These are phyloP conservation scores for Candida tetrigidarum DNA, from an alignment of 1,139 yeast species.

Conservation along the genomic window DNA sequence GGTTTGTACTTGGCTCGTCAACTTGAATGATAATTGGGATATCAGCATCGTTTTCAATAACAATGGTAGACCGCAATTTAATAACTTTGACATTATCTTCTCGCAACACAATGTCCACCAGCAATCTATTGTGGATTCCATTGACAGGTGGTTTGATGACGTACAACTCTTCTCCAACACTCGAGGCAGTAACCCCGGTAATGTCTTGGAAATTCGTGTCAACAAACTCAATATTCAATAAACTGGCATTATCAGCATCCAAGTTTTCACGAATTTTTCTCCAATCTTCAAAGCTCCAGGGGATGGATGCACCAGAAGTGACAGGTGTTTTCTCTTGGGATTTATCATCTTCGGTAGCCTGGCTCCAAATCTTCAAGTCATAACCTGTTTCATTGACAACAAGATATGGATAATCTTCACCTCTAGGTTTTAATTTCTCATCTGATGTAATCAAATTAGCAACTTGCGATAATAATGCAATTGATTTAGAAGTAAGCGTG, in stretches of 20 bases:
- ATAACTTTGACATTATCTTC: conserved; percentile 81
- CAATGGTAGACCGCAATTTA: conserved; percentile 73
- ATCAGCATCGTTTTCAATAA: conserved; percentile 72
- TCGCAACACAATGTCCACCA: conserved; percentile 70
- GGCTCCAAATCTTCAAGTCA: conserved; percentile 82
- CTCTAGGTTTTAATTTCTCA: conserved; percentile 64
- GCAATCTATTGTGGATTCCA: conserved; percentile 72
- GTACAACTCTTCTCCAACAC: conserved; percentile 84
- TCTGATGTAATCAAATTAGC: conserved; percentile 59
- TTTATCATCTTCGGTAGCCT: conserved; percentile 29
- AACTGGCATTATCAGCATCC: conserved; percentile 65
- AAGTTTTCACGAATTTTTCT: conserved; percentile 79
- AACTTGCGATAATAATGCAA: conserved; percentile 76
- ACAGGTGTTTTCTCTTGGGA: conserved; percentile 39
- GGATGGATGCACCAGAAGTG: conserved; percentile 54
- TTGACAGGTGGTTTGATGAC: conserved; percentile 65
- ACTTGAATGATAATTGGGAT: conserved; percentile 53
- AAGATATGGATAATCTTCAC: conserved; percentile 80
- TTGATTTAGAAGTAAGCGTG: conserved; percentile 79
- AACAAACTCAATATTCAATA: conserved; percentile 62
- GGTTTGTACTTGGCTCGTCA: conserved; percentile 22
- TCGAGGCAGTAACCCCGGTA: conserved; percentile 63
- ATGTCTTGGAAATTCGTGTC: conserved; percentile 60
- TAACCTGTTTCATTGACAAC: conserved; percentile 87
- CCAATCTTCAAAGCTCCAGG: conserved; percentile 99